Base-by-base conservation (phyloP, 176 grass and related monocot genomes). In the Carex cristatella region DNA sequence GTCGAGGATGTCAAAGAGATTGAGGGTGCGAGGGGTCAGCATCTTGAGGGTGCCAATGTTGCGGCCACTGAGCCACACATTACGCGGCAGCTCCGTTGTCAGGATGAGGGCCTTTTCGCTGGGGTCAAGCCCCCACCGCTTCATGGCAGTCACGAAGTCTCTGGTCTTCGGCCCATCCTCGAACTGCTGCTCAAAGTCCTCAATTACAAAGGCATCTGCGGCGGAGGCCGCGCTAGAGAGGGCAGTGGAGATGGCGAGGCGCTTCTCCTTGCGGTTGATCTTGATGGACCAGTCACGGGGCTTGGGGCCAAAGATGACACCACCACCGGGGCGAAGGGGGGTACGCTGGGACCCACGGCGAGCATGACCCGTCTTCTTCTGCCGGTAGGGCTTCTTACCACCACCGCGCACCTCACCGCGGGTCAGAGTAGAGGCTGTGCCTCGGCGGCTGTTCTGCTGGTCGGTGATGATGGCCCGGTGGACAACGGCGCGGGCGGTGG, bases 181-280 rank as follows among this genome's bases (percentile, higher is more conserved):
- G 27, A 97, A 95, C 14, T 89, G 83, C 57, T 97, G 86, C 6
- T 80, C 80, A 70, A 94, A 99, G 66, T 99, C 93, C 85, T 78
- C 74, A 5, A 99, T 90, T 42, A 99, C 96, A 61, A 99, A 89
- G 19, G 91, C 90, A 16, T 95, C 93, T 33, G 94, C 60, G 0
- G 96, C 86, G 0, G 87, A 68, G n/a, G 93, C 91, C 10, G 96
- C 96, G 81, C 96, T 99, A 83, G 87, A 70, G 71, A 99, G 80
- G 23, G 96, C 93, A 2, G 96, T 95, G 80, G 93, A 95, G 65
- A 99, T 92, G 81, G 96, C 93, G 8, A 99, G 93, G 14, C 88
- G 91, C 90, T 99, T 99, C 96, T 95, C 96, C 90, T 95, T 99
- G 83, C 93, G 91, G 90, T 99, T 99, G 90, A 99, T 99, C 86